Evolutionary conservation across 2,329 filamentous ascomycete genomes (phyloP).

Genomic region (Fonsecaea multimorphosa): DNA sequence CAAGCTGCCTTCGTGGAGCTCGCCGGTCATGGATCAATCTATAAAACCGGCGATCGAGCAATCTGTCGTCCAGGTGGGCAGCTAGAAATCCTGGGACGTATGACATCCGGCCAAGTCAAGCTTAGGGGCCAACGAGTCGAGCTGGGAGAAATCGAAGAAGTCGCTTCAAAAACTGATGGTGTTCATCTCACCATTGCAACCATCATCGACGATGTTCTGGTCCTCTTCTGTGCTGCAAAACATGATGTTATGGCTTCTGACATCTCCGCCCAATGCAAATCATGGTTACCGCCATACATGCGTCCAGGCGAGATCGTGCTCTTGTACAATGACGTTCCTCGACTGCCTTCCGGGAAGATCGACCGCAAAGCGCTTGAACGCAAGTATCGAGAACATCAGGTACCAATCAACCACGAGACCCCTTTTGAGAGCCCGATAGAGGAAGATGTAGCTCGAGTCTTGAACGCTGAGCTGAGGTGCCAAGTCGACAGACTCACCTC

Average conservation of each 20-base stretch:
- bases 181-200: constrained; percentile 71
- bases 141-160: constrained; percentile 78
- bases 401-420: background rate
- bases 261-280: constrained; percentile 66
- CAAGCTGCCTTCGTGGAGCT: constrained; percentile 71
- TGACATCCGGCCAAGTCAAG: constrained; percentile 82
- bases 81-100: constrained; percentile 82
- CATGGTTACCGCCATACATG: constrained; percentile 85
- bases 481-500: constrained; percentile 48
- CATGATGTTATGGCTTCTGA: constrained; percentile 47
- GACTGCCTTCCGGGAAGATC: constrained; percentile 81
- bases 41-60: constrained; percentile 85
- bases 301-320: constrained; percentile 73
- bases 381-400: constrained; percentile 32
- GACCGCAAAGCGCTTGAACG: constrained; percentile 69
- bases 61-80: constrained; percentile 69
- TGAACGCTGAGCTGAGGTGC: constrained; percentile 52
- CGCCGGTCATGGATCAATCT: constrained; percentile 69
- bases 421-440: constrained; percentile 32
- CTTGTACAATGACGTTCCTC: constrained; percentile 69
- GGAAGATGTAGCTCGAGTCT: constrained; percentile 48
- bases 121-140: constrained; percentile 83
- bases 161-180: constrained; percentile 64
- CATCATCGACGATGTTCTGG: constrained; percentile 71
- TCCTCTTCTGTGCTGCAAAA: constrained; percentile 73